Conservation (phyloP, 371 early-diverging fungal species). For the Mucor plumbeus region DNA sequence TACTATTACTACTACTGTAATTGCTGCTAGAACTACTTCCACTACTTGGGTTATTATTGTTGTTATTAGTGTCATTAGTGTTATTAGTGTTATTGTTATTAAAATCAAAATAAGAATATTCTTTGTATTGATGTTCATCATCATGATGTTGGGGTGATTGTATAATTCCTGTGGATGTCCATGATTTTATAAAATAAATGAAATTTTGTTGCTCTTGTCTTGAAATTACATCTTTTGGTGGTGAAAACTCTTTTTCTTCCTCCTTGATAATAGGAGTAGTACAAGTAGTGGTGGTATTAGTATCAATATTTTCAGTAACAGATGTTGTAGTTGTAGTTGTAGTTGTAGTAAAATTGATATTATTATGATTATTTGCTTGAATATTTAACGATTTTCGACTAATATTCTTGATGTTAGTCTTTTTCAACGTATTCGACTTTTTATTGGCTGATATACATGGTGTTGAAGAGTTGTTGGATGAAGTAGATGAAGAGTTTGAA, state of each 20-base stretch:
- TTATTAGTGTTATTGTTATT: neutral
- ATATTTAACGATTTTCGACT: neutral
- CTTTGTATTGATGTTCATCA: neutral
- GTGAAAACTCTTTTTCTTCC: neutral
- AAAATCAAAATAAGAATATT: constrained; percentile 6
- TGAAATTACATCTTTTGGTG: constrained; percentile 17
- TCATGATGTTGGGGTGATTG: neutral
- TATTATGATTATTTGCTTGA: neutral
- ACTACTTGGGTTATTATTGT: constrained; percentile 2
- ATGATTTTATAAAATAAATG: constrained; percentile 24
- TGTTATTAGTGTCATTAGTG: neutral
- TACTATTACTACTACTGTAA: constrained; percentile 10
- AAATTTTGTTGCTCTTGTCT: constrained; percentile 24
- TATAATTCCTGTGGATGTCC: constrained; percentile 21
- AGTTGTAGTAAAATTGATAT: neutral
- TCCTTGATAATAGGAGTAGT: neutral
- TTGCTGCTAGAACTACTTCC: neutral
- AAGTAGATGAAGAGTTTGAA: constrained; percentile 6
- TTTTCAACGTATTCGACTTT: neutral
- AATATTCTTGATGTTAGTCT: neutral
- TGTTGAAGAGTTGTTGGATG: constrained; percentile 9
- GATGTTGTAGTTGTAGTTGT: neutral
- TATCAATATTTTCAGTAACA: neutral
- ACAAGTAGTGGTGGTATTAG: neutral
- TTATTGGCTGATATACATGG: constrained; percentile 5